Percentiles rank a stretch among this genome's conserved stretches.
Conservation (phyloP, 176 grass and related monocot species). For the Paspalum notatum region DNA sequence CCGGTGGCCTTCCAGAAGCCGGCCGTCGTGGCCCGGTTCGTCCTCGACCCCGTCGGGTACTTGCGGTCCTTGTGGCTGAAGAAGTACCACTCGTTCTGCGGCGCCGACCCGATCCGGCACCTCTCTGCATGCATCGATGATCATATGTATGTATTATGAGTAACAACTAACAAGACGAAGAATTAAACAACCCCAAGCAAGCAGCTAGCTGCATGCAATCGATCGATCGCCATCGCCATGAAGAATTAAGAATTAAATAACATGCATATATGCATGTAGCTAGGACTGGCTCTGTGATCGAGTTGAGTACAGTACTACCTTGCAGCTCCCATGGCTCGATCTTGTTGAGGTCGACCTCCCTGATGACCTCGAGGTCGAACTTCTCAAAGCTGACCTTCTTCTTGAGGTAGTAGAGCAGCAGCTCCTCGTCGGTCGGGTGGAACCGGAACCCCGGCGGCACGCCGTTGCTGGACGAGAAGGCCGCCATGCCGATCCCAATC, state of each 20-base stretch:
- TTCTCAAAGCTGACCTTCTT: conserved; percentile 94
- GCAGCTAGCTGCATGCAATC: not conserved
- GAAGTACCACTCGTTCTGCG: conserved; percentile 99
- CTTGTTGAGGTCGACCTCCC: conserved; percentile 97
- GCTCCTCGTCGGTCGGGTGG: conserved; percentile 97
- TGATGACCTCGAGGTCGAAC: conserved; percentile 95
- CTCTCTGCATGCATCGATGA: conserved; percentile 51
- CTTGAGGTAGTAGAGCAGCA: conserved; percentile 95
- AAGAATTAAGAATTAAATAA: no score
- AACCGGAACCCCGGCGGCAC: conserved; percentile 98
- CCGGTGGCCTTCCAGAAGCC: conserved; percentile 99
- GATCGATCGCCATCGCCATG: not conserved
- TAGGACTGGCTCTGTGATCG: no score
- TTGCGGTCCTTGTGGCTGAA: conserved; percentile 99
- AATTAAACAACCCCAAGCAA: not conserved
- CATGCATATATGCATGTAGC: no score
- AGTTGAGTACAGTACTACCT: no score
- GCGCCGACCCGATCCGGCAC: conserved; percentile 82
- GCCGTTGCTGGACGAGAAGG: conserved; percentile 82
- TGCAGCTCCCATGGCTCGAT: conserved; percentile 98
- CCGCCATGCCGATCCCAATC: conserved; percentile 50
- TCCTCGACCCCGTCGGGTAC: conserved; percentile 96
- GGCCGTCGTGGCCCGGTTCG: conserved; percentile 82
- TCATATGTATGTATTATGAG: not conserved
- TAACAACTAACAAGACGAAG: not conserved